Percentiles rank a stretch among this genome's conserved stretches.
These are phyloP conservation scores for Aspergillus neotritici DNA, from an alignment of 2,329 filamentous ascomycete genomes.

Conservation along the genomic window DNA sequence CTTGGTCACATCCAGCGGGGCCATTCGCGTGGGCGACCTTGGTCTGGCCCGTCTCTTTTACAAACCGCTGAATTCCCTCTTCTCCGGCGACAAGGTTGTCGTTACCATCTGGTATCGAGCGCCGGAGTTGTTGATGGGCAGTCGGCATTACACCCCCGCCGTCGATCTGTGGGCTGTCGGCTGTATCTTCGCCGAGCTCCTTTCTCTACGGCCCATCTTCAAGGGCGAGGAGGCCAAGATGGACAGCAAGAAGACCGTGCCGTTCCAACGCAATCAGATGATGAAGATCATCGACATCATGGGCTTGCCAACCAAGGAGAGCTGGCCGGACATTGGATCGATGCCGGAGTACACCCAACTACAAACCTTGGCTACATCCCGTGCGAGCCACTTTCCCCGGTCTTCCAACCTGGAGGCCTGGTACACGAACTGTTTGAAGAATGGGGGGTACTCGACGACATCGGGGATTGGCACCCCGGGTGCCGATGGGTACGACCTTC, in stretches of 20 bases:
- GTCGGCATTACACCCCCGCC: conserved; percentile 92
- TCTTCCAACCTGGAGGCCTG: conserved; percentile 66
- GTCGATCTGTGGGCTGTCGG: conserved; percentile 97
- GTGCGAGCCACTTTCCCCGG: conserved; percentile 47
- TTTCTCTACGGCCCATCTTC: conserved; percentile 89
- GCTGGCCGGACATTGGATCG: conserved; percentile 74
- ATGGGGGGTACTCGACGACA: conserved; percentile 47
- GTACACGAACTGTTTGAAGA: conserved; percentile 67
- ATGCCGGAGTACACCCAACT: conserved; percentile 86
- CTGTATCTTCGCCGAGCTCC: conserved; percentile 92
- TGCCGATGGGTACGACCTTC: conserved; percentile 71
- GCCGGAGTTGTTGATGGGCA: conserved; percentile 85
- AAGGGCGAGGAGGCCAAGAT: conserved; percentile 99
- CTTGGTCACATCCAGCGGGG: conserved; percentile 86
- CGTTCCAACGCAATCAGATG: conserved; percentile 98
- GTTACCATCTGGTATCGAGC: conserved; percentile 99
- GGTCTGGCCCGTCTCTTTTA: conserved; percentile 88
- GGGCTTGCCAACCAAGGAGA: conserved; percentile 79
- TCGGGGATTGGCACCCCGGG: conserved; percentile 56
- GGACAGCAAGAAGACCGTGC: conserved; percentile 95
- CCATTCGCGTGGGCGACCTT: conserved; percentile 91
- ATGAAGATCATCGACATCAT: conserved; percentile 97
- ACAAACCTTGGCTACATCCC: conserved; percentile 42
- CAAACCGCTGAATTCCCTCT: conserved; percentile 87
- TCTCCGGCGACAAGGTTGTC: conserved; percentile 93